Conservation (phyloP, 306 rosid genomes). For the Spatholobus suberectus region DNA sequence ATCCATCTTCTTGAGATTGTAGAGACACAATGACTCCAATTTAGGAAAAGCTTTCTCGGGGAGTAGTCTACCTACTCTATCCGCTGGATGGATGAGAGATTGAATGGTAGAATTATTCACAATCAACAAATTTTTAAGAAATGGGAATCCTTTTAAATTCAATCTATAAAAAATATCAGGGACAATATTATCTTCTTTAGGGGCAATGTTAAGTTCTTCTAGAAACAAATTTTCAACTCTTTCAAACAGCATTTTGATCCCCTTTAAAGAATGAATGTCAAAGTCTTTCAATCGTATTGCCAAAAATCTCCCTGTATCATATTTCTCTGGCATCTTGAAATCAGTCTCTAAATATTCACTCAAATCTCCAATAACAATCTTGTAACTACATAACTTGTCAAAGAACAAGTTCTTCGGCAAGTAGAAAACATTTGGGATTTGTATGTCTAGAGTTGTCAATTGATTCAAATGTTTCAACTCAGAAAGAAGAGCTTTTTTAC, state of each 20-base stretch:
- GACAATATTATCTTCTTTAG: slow-evolving; percentile 19
- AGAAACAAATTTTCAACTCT: slow-evolving; percentile 46
- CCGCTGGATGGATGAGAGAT: slow-evolving; percentile 26
- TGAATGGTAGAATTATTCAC: neutral
- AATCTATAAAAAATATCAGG: slow-evolving; percentile 17
- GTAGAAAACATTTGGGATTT: slow-evolving; percentile 9
- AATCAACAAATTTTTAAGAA: slow-evolving; percentile 42
- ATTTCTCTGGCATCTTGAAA: slow-evolving; percentile 32
- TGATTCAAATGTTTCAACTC: slow-evolving; percentile 44
- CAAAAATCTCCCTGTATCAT: slow-evolving; percentile 30
- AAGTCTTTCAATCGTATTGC: slow-evolving; percentile 33
- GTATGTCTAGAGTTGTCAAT: slow-evolving; percentile 40
- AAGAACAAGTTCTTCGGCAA: slow-evolving; percentile 39
- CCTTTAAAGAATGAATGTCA: slow-evolving; percentile 36
- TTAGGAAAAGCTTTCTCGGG: slow-evolving; percentile 27
- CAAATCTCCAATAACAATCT: slow-evolving; percentile 49
- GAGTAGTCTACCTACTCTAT: neutral
- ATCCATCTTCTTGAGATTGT: neutral
- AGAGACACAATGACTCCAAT: slow-evolving; percentile 40
- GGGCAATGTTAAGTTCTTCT: slow-evolving; percentile 24
- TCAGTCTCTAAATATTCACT: neutral
- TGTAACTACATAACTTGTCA: slow-evolving; percentile 30
- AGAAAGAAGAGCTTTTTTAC: slow-evolving; percentile 23
- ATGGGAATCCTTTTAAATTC: slow-evolving; percentile 40
- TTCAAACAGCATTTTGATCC: slow-evolving; percentile 42